Evolutionary conservation across 192 early-diverging fungal species (phyloP).

Genomic region (Entomortierella beljakovae): DNA sequence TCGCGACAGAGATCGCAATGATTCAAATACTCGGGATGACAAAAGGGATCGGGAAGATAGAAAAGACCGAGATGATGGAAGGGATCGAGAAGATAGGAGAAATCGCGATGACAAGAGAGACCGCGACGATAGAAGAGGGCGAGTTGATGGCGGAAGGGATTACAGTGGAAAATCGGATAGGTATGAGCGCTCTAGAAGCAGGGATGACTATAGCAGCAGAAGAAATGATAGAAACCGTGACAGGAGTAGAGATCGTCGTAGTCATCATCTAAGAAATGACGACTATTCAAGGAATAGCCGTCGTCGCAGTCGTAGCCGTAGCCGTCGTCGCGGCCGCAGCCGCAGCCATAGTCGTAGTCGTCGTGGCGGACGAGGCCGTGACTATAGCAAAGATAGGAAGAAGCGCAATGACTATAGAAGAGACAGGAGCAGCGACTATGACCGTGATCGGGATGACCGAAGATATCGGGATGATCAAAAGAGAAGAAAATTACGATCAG

Average conservation of each 20-base stretch:
- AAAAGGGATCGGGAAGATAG: conserved; percentile 19
- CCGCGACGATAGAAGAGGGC: neutral
- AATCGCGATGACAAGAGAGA: conserved; percentile 32
- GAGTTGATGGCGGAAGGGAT: conserved; percentile 2
- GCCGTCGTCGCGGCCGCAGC: conserved; percentile 39
- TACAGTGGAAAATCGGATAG: neutral
- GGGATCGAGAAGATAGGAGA: conserved; percentile 26
- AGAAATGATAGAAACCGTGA: conserved; percentile 21
- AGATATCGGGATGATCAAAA: conserved; percentile 19
- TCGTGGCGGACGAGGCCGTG: conserved; percentile 32
- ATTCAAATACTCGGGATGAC: conserved; percentile 24
- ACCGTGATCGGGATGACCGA: conserved; percentile 15
- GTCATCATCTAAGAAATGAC: conserved; percentile 7
- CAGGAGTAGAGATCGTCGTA: conserved; percentile 19
- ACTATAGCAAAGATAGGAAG: conserved; percentile 13
- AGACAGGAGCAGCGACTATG: conserved; percentile 26
- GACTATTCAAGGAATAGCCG: conserved; percentile 31
- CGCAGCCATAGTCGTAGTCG: conserved; percentile 44
- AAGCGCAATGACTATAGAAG: conserved; percentile 21
- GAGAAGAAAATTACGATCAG: conserved; percentile 12
- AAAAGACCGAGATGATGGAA: conserved; percentile 24
- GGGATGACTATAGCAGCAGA: conserved; percentile 15
- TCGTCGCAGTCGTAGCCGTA: conserved; percentile 38
- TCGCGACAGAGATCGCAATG: conserved; percentile 1
- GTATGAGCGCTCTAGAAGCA: conserved; percentile 28